phyloP scores from a whole-genome alignment of 495 filamentous ascomycete species.

The Penicillium soppii region DNA sequence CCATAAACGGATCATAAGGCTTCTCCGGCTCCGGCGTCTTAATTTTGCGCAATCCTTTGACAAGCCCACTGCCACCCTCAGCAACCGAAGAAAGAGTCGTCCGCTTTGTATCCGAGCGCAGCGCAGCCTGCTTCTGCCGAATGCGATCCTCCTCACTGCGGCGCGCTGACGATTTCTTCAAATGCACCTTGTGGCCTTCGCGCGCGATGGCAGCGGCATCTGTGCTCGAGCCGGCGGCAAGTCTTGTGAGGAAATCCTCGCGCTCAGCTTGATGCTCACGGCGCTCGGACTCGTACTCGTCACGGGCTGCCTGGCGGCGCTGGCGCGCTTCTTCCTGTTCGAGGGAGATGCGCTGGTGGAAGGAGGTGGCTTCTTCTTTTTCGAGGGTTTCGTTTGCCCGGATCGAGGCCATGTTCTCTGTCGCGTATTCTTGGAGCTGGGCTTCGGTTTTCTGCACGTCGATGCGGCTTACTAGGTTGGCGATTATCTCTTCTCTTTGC shows the following conservation, averaged over 20 bases:
- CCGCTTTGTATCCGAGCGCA: constrained; percentile 39
- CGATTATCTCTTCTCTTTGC: constrained; percentile 84
- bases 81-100: constrained; percentile 18
- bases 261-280: constrained; percentile 59
- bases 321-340: constrained; percentile 66
- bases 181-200: constrained; percentile 60
- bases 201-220: constrained; percentile 52
- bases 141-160: constrained; percentile 51
- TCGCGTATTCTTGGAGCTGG: constrained; percentile 63
- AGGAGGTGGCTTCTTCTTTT: constrained; percentile 51
- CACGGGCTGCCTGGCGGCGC: constrained; percentile 52
- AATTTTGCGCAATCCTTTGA: constrained; percentile 75
- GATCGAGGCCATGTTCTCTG: constrained; percentile 63
- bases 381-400: constrained; percentile 53
- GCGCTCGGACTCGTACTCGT: constrained; percentile 65
- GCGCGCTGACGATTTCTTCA: constrained; percentile 63
- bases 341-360: constrained; percentile 60
- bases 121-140: constrained; percentile 44
- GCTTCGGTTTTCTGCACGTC: constrained; percentile 70
- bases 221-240: constrained; percentile 47
- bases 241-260: constrained; percentile 53
- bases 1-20: constrained; percentile 88
- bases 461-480: constrained; percentile 74
- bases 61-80: constrained; percentile 45
- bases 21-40: constrained; percentile 61